Base-by-base conservation (phyloP, 768 basidiomycete genomes). In the Mycena belliarum region DNA sequence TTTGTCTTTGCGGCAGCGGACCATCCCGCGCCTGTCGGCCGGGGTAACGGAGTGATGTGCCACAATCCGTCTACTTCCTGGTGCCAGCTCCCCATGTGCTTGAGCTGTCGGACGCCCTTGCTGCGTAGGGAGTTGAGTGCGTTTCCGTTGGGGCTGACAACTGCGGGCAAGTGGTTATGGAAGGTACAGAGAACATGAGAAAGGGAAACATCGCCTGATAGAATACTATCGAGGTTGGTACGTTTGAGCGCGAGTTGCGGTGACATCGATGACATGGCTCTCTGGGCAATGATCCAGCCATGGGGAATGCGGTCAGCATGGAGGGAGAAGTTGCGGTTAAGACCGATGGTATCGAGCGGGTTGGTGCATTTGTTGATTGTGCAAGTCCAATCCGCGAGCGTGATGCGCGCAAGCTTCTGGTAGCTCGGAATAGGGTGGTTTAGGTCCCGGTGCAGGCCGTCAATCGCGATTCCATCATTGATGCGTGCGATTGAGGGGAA, bases 391-490 rank as follows among this genome's bases (percentile, higher is more conserved):
- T 65, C 59, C 0, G 55, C 48, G 12, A 60, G 55, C 0, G 64
- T 50, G 29, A 57, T 51, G 14, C 25, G 16, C 1, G 55, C 55
- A 20, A 57, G 23, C 6, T 12, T 55, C 0, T 63, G 37, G 21
- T 61, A 72, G 0, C 57, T 45, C 0, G 25, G 26, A 10, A 70
- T 64, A 12, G 68, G 66, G 26, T 69, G 68, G 33, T 71, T 69
- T 0, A 70, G 63, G 28, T 72, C 66, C 0, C 65, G 55, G 3
- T 18, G 20, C 0, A 70, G 44, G 0, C 69, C 67, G 14, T 63
- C 33, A 0, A 70, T 44, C 0, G 66, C 65, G 1, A 66, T 49
- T 0, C 57, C 40, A 1, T 54, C 54, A 42, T 71, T 71, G 8
- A 70, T 58, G 1, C 61, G 45, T 1, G 60, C 15, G 5, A 70